These are phyloP conservation scores for Naganishia sp. DNA, from an alignment of 1,284 basidiomycete species.

Conservation along the genomic window DNA sequence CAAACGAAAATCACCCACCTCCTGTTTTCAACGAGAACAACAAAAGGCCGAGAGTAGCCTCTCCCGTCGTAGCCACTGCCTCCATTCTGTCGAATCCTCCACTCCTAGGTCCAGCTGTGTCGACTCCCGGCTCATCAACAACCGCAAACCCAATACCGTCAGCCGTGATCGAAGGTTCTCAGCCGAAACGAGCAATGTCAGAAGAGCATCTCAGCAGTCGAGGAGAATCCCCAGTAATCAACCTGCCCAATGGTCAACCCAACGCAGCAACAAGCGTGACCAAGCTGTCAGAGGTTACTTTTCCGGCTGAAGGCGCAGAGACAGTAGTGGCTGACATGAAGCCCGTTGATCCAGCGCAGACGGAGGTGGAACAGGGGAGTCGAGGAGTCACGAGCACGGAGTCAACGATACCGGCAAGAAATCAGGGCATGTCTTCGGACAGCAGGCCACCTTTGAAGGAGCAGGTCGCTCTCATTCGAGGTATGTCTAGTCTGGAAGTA, in stretches of 20 bases:
- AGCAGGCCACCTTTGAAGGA: constrained; percentile 21
- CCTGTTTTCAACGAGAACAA: constrained; percentile 23
- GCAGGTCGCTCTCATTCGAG: constrained; percentile 27
- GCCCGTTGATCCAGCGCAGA: constrained; percentile 9
- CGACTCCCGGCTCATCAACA: neutral
- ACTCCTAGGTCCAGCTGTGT: neutral
- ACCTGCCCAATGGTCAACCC: constrained; percentile 31
- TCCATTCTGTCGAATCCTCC: neutral
- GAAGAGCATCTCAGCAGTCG: constrained; percentile 42
- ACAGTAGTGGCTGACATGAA: constrained; percentile 37
- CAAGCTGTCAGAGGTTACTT: constrained; percentile 24
- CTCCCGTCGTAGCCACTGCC: constrained; percentile 2
- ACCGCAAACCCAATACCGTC: constrained; percentile 9
- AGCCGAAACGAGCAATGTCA: constrained; percentile 50
- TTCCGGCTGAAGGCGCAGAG: constrained; percentile 35
- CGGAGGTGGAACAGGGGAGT: neutral
- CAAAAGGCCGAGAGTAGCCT: constrained; percentile 21
- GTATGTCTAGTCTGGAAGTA: constrained; percentile 1
- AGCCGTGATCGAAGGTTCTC: constrained; percentile 12
- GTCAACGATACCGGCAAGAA: neutral
- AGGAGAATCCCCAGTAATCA: constrained; percentile 37
- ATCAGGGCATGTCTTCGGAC: constrained; percentile 6
- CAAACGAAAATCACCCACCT: neutral
- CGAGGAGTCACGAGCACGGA: neutral
- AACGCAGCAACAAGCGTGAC: constrained; percentile 21